These are phyloP conservation scores for Globisporangium nodosum DNA, from an alignment of 352 stramenopile genomes.

Conservation along the genomic window DNA sequence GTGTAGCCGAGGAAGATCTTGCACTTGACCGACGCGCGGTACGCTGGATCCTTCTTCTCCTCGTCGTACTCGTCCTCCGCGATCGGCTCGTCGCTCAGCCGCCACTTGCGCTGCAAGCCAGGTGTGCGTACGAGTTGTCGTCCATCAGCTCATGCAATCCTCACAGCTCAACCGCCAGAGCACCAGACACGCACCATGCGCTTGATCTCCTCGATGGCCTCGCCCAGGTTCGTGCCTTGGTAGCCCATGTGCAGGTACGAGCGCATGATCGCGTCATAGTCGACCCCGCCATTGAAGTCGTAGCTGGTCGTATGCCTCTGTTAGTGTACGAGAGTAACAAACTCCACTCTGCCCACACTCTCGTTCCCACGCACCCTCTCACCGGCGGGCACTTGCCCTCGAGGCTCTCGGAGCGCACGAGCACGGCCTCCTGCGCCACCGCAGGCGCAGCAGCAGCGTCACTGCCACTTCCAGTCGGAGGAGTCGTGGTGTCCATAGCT, in stretches of 20 bases:
- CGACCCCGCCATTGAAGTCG: slow-evolving; percentile 88
- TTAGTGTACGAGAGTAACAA: background rate
- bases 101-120: slow-evolving; percentile 85
- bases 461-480: background rate
- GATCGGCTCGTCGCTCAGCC: slow-evolving; percentile 92
- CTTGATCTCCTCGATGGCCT: slow-evolving; percentile 97
- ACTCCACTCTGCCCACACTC: background rate
- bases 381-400: slow-evolving; percentile 60
- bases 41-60: slow-evolving; percentile 66
- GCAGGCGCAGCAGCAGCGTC: slow-evolving; percentile 19
- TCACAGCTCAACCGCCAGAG: background rate
- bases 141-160: too few species aligned
- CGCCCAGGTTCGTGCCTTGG: slow-evolving; percentile 95
- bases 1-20: slow-evolving; percentile 99
- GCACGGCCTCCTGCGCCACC: slow-evolving; percentile 63
- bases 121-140: too few species aligned
- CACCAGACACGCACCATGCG: slow-evolving; percentile 82
- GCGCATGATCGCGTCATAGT: slow-evolving; percentile 84
- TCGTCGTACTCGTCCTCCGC: slow-evolving; percentile 92
- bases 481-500: background rate
- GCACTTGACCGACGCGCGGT: slow-evolving; percentile 85
- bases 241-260: slow-evolving; percentile 88
- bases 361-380: slow-evolving; percentile 17
- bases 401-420: slow-evolving; percentile 73
- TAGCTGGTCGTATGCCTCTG: slow-evolving; percentile 37